phyloP scores from a whole-genome alignment of 2,329 filamentous ascomycete species.

The Ceratocystis destructans region DNA sequence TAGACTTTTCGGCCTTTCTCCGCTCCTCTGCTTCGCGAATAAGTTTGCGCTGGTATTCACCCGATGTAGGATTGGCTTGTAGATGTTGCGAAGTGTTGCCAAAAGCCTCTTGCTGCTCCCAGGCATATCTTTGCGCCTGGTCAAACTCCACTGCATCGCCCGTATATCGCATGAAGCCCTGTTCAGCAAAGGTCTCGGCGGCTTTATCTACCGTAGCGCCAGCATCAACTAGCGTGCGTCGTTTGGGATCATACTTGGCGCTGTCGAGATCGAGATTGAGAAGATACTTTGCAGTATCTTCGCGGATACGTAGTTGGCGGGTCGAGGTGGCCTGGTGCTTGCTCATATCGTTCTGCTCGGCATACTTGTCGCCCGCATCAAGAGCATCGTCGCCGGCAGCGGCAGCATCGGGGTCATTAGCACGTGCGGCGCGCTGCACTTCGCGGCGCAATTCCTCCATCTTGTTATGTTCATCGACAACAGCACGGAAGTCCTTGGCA shows the following conservation, averaged over 20 bases:
- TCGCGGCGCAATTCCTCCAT: constrained; percentile 60
- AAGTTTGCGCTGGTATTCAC: constrained; percentile 70
- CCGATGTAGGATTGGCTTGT: constrained; percentile 91
- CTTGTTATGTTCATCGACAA: constrained; percentile 82
- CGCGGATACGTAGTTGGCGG: constrained; percentile 76
- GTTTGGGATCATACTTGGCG: constrained; percentile 96
- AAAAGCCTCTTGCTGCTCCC: constrained; percentile 80
- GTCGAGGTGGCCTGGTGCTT: constrained; percentile 84
- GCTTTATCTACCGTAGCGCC: constrained; percentile 71
- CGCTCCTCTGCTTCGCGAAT: constrained; percentile 59
- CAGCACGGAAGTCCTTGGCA: constrained; percentile 64
- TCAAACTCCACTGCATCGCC: constrained; percentile 92
- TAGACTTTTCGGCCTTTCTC: constrained; percentile 53
- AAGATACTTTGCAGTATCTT: constrained; percentile 95
- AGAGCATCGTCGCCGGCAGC: constrained; percentile 25
- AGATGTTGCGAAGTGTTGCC: constrained; percentile 72
- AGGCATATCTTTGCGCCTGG: constrained; percentile 75
- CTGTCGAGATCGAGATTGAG: constrained; percentile 91
- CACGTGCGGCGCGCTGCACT: constrained; percentile 36
- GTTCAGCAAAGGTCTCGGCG: constrained; percentile 74
- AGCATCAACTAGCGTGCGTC: constrained; percentile 73
- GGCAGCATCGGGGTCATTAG: constrained; percentile 37
- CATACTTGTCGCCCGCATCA: constrained; percentile 60
- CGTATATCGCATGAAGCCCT: constrained; percentile 76
- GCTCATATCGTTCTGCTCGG: constrained; percentile 94